Conservation (phyloP, 768 basidiomycete species). For the Asterophora parasitica region DNA sequence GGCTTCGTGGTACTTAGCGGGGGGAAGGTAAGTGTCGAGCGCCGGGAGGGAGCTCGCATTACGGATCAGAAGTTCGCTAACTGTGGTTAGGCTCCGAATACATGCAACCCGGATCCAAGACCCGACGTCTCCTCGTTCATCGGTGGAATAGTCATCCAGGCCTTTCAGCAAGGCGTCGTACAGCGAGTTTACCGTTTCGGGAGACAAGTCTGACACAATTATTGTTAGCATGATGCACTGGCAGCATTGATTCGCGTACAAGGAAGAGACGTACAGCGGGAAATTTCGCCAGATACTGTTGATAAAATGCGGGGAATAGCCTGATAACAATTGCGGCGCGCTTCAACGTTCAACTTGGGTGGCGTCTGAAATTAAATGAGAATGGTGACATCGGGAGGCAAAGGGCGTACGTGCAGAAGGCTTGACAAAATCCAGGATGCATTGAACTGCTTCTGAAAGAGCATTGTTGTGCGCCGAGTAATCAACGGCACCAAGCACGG, state of each 20-base stretch:
- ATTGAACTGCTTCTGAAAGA: slow-evolving; percentile 48
- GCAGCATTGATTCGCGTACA: background rate
- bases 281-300: slow-evolving; percentile 22
- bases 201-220: slow-evolving; percentile 43
- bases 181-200: slow-evolving; percentile 41
- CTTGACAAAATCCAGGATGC: slow-evolving; percentile 57
- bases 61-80: slow-evolving; percentile 48
- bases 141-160: slow-evolving; percentile 84
- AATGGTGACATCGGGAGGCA: slow-evolving; percentile 6
- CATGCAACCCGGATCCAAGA: slow-evolving; percentile 89
- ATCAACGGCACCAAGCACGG: slow-evolving; percentile 62
- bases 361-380: slow-evolving; percentile 18
- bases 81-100: slow-evolving; percentile 56
- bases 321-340: slow-evolving; percentile 47
- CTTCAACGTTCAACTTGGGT: slow-evolving; percentile 43
- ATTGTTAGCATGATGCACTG: background rate
- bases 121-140: slow-evolving; percentile 95
- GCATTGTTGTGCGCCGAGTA: slow-evolving; percentile 54
- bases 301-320: slow-evolving; percentile 38
- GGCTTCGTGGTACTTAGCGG: slow-evolving; percentile 48
- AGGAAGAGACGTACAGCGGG: slow-evolving; percentile 16
- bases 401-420: slow-evolving; percentile 38
- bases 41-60: slow-evolving; percentile 36
- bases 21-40: slow-evolving; percentile 58
- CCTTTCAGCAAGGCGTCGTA: slow-evolving; percentile 61